Base-by-base conservation (phyloP, 108 stramenopile species). In the Skeletonema tropicum region DNA sequence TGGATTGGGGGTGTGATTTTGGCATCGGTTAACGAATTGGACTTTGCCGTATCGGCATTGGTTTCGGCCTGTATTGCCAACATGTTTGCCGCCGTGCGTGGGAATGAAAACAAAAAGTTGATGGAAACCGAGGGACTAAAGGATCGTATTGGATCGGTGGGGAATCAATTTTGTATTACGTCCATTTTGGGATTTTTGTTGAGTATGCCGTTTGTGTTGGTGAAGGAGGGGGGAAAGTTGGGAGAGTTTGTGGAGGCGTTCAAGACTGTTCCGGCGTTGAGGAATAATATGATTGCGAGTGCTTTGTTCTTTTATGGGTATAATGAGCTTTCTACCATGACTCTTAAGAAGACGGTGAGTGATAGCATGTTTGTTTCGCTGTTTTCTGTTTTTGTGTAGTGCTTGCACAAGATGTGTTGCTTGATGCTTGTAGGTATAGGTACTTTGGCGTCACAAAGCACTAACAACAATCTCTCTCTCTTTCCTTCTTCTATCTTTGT, bases 231-330 rank as follows among this genome's bases (percentile, higher is more conserved):
- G 70, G 52, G 67, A 45, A 89, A 86, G 31, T 76, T 92, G 30
- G 91, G 91, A 13, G 88, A 95, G 70, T 97, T 97, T 77, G 71
- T 77, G 3, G 83, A 94, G 52, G 55, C 92, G 19, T 88, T 76
- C 71, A 92, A 95, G 87, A 94, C 92, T 21, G 92, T 88, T 38
- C 85, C 90, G 45, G 86, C 83, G 61, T 79, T 97, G 48, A 90
- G 83, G 79, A 70, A 79, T 52, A 95, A 97, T 87, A 65, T 97
- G 57, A 80, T 96, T 66, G 90, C 90, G 4, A 94, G 92, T n/a
- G 97, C 93, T 64, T 83, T 97, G 71, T 93, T 89, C 89, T 97
- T 97, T 76, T 97, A 97, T 75, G 92, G 92, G 79, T 97, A 97
- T 91, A 97, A 97, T 76, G 97, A 97, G 74, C 77, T 94, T 59